Conservation (phyloP, 2,329 filamentous ascomycete species). For the Thelonectria olida region DNA sequence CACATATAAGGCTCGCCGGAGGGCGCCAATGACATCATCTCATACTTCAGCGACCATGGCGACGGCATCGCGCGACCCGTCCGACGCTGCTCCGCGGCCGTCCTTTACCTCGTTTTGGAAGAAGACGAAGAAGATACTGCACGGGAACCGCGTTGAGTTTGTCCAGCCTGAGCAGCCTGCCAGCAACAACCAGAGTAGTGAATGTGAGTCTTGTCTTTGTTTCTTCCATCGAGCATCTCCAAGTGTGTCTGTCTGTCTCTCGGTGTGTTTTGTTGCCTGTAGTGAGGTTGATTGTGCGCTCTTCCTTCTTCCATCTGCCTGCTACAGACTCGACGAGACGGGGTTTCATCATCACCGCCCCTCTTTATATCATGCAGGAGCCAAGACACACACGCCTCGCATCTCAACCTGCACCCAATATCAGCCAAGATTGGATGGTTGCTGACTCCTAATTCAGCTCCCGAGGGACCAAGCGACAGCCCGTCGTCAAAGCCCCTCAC, state of each 20-base stretch:
- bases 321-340: no score
- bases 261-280: no score
- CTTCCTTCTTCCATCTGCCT: no score
- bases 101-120: constrained; percentile 61
- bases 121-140: constrained; percentile 50
- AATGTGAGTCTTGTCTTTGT: constrained; percentile 35
- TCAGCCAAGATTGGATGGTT: no score
- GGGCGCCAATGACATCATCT: constrained; percentile 17
- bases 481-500: constrained; percentile 29
- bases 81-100: constrained; percentile 43
- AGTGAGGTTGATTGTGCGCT: no score
- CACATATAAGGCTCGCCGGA: constrained; percentile 2
- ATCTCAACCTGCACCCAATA: background rate
- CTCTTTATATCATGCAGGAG: no score
- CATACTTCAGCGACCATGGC: constrained; percentile 18
- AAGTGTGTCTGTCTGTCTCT: background rate
- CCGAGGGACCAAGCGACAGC: constrained; percentile 24
- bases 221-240: no score
- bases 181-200: constrained; percentile 24
- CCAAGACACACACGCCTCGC: background rate
- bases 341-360: no score
- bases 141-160: constrained; percentile 30
- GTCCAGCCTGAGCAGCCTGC: constrained; percentile 17
- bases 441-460: constrained; percentile 16
- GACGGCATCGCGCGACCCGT: constrained; percentile 24